Evolutionary conservation across 495 filamentous ascomycete species (phyloP), one percentile per base, ranked within the genome.

Genomic region (Podospora anserina): DNA sequence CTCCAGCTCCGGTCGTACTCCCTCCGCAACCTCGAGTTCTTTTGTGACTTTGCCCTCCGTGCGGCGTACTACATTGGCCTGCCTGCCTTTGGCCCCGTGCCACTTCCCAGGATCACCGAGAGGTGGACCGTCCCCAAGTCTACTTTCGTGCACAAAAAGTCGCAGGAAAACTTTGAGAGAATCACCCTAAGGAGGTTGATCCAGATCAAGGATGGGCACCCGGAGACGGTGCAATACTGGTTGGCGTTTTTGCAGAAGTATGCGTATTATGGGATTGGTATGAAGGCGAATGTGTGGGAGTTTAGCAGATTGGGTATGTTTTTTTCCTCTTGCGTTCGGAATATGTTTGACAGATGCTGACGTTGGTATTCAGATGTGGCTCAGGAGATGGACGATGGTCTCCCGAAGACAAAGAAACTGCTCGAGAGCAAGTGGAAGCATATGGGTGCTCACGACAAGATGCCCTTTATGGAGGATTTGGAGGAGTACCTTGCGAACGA

Each of bases 231-330:
- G 49, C 89, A 95, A 78, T 74, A 91, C 27, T 99, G 95, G 95
- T 79, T 99, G 58, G 94, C 92, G 15, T 98, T 95, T 70, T 77
- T 99, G 70, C 87, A 88, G 77, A 96, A 95, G 80, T 89, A 97
- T 75, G 88, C 90, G 16, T 97, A 94, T 76, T 91, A 96, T 76
- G 95, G 96, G 9, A 89, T 98, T 28, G 95, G 95, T 74, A 97
- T 99, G 94, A 99, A 99, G 84, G 94, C 96, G 27, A 97, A 99
- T 75, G 85, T 98, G 60, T 99, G 90, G 90, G 91, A 94, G 75
- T 90, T 90, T 81, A 88, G 90, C 72, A 86, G 85, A 67, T 75
- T 96, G 34, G 90, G 92, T 78, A 79, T 63, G 83, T 81, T 70
- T 61, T 62, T 65, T 28, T 18, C 9, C 9, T 20, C 64, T 27